These are phyloP conservation scores for Starmerella bacillaris DNA, from an alignment of 805 yeast species.

Conservation along the genomic window DNA sequence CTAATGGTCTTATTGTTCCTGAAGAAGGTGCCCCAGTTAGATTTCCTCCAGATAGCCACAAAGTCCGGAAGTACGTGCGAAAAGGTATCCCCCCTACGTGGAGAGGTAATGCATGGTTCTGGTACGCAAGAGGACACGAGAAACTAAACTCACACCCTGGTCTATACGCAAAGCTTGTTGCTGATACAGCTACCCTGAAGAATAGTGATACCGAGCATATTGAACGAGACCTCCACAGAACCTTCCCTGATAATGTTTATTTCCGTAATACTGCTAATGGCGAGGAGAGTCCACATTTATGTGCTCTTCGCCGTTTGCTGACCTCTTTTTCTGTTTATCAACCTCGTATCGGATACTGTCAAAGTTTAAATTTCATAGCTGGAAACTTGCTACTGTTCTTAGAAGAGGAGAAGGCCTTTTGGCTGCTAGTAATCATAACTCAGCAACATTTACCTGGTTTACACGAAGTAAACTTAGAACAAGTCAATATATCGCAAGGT, in stretches of 20 bases:
- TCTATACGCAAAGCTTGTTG: conserved; percentile 50
- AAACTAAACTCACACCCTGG: conserved; percentile 51
- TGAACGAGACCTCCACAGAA: conserved; percentile 81
- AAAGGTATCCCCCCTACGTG: conserved; percentile 94
- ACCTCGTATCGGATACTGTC: conserved; percentile 91
- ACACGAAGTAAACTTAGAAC: conserved; percentile 77
- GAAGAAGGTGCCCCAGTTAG: conserved; percentile 25
- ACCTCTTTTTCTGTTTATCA: conserved; percentile 68
- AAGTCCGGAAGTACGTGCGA: conserved; percentile 55
- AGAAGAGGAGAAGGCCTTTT: conserved; percentile 79
- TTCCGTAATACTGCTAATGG: conserved; percentile 34
- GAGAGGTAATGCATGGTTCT: conserved; percentile 96
- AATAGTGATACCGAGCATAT: conserved; percentile 77
- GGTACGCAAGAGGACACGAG: conserved; percentile 74
- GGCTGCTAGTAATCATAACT: conserved; percentile 89
- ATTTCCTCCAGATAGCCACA: conserved; percentile 22
- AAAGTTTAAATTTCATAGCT: conserved; percentile 79
- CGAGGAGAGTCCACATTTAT: conserved; percentile 28
- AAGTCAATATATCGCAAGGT: conserved; percentile 90
- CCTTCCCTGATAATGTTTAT: conserved; percentile 83
- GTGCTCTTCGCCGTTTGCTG: conserved; percentile 59
- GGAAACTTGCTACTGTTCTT: conserved; percentile 69
- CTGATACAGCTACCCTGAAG: conserved; percentile 34
- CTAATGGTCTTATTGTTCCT: conserved; percentile 39
- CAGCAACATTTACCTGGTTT: conserved; percentile 76